Evolutionary conservation across 306 rosid species (phyloP), one percentile per base, ranked within the genome.

Genomic region (Cotoneaster glaucophyllus): DNA sequence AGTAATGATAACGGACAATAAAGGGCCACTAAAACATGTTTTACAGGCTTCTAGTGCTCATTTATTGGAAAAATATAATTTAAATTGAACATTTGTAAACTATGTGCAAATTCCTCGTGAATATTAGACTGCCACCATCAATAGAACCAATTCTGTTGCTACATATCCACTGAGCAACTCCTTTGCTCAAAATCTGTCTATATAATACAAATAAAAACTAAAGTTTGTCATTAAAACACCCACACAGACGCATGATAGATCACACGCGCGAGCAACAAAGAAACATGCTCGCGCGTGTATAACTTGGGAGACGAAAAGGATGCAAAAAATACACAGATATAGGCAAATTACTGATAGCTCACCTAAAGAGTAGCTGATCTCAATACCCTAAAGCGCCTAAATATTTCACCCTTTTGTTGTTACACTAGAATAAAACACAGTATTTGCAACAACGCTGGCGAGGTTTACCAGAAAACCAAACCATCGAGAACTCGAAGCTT

Each of bases 281-380:
- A 22, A n/a, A 65, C 74, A 43, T 28, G 39, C 68, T 77, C 77
- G 64, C 69, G 29, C 50, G 26, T 3, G 64, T 24, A 58, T 18
- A 14, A 19, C 54, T 21, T 2, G 14, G 14, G 59, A 4, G 54
- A 34, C 25, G 2, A 22, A 4, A 71, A 17, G 19, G 12, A 56
- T 19, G 25, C 26, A 8, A 67, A 56, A 22, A 50, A n/a, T 22
- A 59, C 18, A 34, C 34, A 21, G 13, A 44, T 15, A 41, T 17
- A 18, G 65, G 71, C 64, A 57, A 8, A 41, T 39, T 53, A 34
- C 65, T 14, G 19, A 24, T 18, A 31, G 10, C 4, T 48, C 25
- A 59, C 67, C 84, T 22, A 64, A 45, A 34, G 50, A 74, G 76
- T 74, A 65, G 77, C 69, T 58, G 34, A 74, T 65, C 43, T 67